These are phyloP conservation scores for Cladosporium sp. DNA, from an alignment of 2,329 filamentous ascomycete genomes.

Conservation along the genomic window DNA sequence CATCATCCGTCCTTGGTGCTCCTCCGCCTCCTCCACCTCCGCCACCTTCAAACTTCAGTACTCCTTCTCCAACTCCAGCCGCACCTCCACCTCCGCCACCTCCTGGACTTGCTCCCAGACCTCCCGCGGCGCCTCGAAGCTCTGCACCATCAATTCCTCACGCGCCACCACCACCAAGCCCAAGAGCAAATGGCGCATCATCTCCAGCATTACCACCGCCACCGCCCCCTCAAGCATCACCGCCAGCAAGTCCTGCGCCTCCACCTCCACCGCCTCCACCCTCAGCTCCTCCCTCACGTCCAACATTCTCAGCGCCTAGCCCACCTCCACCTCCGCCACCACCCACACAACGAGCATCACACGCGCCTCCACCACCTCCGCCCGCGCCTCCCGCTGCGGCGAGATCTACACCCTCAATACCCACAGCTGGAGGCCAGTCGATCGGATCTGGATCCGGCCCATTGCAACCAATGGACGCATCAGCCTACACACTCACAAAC, in stretches of 20 bases:
- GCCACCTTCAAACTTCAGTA: conserved; percentile 28
- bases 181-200: conserved; percentile 35
- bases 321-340: conserved; percentile 24
- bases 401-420: conserved; percentile 19
- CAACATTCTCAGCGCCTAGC: conserved; percentile 31
- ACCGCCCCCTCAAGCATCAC: conserved; percentile 19
- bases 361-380: conserved; percentile 12
- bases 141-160: conserved; percentile 25
- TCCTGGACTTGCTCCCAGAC: conserved; percentile 37
- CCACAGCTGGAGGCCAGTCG: conserved; percentile 23
- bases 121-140: conserved; percentile 30
- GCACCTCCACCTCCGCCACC: conserved; percentile 40
- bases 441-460: not conserved
- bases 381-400: conserved; percentile 14
- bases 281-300: conserved; percentile 19
- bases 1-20: conserved; percentile 37
- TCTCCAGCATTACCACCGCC: conserved; percentile 45
- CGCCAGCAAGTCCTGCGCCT: conserved; percentile 34
- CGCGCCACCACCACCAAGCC: conserved; percentile 25
- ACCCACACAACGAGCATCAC: conserved; percentile 31
- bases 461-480: conserved; percentile 12
- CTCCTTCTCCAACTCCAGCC: conserved; percentile 29
- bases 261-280: conserved; percentile 37
- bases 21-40: conserved; percentile 30
- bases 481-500: conserved; percentile 12